Percentiles rank a stretch among this genome's conserved stretches.
Conservation (phyloP, 192 early-diverging fungal genomes). For the Gonapodya sp. region DNA sequence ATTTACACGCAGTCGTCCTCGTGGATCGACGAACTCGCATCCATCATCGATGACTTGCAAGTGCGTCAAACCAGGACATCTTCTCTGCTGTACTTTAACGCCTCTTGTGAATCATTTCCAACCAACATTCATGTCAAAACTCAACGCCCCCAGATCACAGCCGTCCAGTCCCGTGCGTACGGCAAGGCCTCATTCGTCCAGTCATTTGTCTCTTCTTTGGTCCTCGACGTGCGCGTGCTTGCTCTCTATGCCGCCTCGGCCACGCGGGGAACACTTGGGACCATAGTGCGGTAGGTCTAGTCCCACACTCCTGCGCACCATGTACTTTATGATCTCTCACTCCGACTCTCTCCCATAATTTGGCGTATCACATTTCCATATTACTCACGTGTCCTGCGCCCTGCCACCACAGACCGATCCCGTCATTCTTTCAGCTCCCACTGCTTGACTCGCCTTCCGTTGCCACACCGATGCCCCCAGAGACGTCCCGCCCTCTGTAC, state of each 20-base stretch:
- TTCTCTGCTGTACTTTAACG: neutral
- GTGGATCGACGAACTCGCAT: neutral
- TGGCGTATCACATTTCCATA: neutral
- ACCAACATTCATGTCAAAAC: neutral
- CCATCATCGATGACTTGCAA: constrained; percentile 1
- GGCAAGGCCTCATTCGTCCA: constrained; percentile 3
- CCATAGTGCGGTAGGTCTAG: neutral
- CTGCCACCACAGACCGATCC: neutral
- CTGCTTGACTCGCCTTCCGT: constrained; percentile 1
- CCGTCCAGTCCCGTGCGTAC: constrained; percentile 1
- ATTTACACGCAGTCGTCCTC: neutral
- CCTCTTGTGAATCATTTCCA: neutral
- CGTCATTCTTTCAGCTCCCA: constrained; percentile 1
- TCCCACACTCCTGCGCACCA: neutral
- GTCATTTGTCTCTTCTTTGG: neutral
- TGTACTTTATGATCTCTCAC: neutral
- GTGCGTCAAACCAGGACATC: neutral
- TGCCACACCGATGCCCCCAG: neutral
- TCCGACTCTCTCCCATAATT: neutral
- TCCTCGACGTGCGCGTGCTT: constrained; percentile 1
- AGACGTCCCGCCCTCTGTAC: constrained; percentile 1
- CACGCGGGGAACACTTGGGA: neutral
- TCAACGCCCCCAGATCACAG: neutral
- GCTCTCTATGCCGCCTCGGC: neutral
- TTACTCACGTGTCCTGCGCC: neutral